phyloP scores from a whole-genome alignment of 2,329 filamentous ascomycete species.

The Trichoderma endophyticum region DNA sequence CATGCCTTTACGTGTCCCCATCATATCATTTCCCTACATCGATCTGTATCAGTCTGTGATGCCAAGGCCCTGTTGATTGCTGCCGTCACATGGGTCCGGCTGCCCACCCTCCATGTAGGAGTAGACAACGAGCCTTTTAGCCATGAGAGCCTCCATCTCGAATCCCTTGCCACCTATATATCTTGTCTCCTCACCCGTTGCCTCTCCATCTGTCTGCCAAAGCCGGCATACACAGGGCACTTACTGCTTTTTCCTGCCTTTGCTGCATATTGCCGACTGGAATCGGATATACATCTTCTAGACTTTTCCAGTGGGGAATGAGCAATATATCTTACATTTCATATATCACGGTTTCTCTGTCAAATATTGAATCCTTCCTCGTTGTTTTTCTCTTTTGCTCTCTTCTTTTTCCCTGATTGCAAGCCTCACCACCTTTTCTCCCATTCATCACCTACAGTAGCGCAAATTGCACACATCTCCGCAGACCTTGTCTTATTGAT shows the following conservation, averaged over 20 bases:
- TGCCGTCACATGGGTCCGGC: constrained; percentile 6
- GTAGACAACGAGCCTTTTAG: background rate
- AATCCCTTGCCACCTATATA: background rate
- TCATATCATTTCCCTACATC: background rate
- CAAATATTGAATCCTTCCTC: background rate
- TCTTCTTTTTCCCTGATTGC: background rate
- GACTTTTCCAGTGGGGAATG: background rate
- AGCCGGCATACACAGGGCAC: background rate
- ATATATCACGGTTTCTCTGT: background rate
- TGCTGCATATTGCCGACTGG: background rate
- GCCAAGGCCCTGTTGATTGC: constrained; percentile 5
- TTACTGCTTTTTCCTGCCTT: background rate
- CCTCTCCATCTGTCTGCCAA: background rate
- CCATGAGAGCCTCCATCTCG: background rate
- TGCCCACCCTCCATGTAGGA: constrained; percentile 5
- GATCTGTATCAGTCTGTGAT: background rate
- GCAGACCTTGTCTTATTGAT: background rate
- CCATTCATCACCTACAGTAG: background rate
- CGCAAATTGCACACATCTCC: background rate
- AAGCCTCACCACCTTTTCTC: background rate
- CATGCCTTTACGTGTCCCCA: background rate
- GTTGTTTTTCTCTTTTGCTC: background rate
- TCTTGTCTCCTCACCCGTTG: background rate
- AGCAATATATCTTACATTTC: background rate
- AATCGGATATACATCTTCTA: background rate